phyloP scores from a whole-genome alignment of 768 basidiomycete species.

The Holtermanniella nyarrowii region DNA sequence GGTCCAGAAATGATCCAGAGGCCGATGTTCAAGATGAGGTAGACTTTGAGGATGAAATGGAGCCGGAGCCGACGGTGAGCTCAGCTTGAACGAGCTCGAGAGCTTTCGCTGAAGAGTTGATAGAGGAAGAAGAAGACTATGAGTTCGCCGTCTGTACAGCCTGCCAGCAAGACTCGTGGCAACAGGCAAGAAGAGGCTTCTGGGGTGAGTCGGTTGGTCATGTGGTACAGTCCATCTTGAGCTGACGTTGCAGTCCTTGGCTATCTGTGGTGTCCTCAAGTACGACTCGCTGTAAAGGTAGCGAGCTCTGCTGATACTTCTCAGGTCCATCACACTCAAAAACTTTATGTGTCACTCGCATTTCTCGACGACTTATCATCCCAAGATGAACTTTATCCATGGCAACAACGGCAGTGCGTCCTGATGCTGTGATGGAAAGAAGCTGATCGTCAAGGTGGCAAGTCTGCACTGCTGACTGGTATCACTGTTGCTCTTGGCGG shows the following conservation, averaged over 20 bases:
- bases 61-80: background rate
- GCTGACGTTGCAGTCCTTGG: background rate
- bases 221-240: conserved; percentile 47
- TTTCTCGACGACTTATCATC: conserved; percentile 72
- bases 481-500: conserved; percentile 89
- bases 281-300: no score
- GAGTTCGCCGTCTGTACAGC: conserved; percentile 1
- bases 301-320: background rate
- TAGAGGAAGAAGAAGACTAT: background rate
- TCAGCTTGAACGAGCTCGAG: conserved; percentile 36
- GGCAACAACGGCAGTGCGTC: conserved; percentile 86
- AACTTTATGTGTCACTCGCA: conserved; percentile 95
- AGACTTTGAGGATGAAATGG: conserved; percentile 49
- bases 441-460: conserved; percentile 57
- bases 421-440: conserved; percentile 7
- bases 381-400: conserved; percentile 95
- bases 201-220: conserved; percentile 46
- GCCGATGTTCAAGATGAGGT: conserved; percentile 57
- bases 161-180: conserved; percentile 5
- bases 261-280: no score
- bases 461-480: conserved; percentile 86
- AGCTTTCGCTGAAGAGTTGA: conserved; percentile 5
- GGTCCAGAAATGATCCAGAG: conserved; percentile 18
- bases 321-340: conserved; percentile 42
- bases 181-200: conserved; percentile 2